A percentile compares a stretch with the other conserved stretches of the same genome.
Conservation (phyloP, 305 asterid species). For the Fraxinus xanthoxyloides region DNA sequence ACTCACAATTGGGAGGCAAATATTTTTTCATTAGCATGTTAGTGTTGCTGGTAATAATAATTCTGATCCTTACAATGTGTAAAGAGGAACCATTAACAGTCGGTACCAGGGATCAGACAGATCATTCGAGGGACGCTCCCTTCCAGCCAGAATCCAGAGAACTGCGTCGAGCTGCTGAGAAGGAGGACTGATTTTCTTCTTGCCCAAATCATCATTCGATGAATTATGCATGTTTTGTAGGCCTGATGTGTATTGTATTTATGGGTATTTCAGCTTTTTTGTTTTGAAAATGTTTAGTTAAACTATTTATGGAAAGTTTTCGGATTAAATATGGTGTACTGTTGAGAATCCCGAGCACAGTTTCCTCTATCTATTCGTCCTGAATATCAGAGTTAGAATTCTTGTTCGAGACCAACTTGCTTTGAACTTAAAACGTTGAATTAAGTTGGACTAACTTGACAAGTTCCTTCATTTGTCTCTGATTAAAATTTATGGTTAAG, state of each 20-base stretch:
- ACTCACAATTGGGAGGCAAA: slow-evolving; percentile 53
- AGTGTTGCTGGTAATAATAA: slow-evolving; percentile 42
- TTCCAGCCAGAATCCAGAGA: slow-evolving; percentile 34
- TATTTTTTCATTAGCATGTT: slow-evolving; percentile 39
- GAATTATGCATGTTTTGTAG: background rate
- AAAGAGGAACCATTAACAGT: slow-evolving; percentile 60
- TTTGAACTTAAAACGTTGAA: no score
- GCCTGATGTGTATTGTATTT: background rate
- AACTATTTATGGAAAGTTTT: background rate
- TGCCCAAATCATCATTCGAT: background rate
- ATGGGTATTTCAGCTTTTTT: background rate
- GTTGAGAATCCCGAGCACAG: background rate
- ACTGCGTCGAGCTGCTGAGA: slow-evolving; percentile 29
- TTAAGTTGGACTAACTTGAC: no score
- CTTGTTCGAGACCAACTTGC: no score
- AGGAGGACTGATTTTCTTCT: slow-evolving; percentile 18
- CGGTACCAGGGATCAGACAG: slow-evolving; percentile 43
- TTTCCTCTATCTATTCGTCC: background rate
- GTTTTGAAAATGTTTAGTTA: background rate
- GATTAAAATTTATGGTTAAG: background rate
- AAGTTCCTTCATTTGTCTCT: no score
- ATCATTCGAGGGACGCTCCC: slow-evolving; percentile 29
- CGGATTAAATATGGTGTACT: background rate
- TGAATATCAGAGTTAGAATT: background rate
- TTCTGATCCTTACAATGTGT: slow-evolving; percentile 37